Base-by-base conservation (phyloP, 2,329 filamentous ascomycete genomes). In the Colletotrichum tabaci region DNA sequence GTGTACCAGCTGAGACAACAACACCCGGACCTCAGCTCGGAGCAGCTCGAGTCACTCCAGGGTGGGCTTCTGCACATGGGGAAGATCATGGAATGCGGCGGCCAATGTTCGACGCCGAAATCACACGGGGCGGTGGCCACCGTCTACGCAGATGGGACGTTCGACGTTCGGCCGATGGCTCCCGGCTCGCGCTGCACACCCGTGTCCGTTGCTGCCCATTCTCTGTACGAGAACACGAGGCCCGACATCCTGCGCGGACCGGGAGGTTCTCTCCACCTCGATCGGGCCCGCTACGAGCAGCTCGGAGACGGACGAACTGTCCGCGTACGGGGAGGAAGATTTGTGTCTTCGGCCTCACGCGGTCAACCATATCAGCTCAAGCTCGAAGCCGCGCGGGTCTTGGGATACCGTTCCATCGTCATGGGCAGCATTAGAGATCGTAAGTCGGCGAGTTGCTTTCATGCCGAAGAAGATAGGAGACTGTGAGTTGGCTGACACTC, bases 31-130 rank as follows among this genome's bases (percentile, higher is more conserved):
- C 46, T 73, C 0, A 50, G 35, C 13, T 5, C 38, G 1, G 44
- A 49, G 5, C 58, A 63, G 2, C 2, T 44, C 18, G 78, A 79
- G 0, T 66, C 78, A 1, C 52, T 75, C 0, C 57, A 78, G 2
- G 86, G 84, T 0, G 80, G 80, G 0, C 83, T 84, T 44, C 79
- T 79, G 9, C 86, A 89, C 74, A 87, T 89, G 85, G 88, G 87
- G 10, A 88, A 90, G 78, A 85, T 89, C 12, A 80, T 89, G 77
- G 87, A 89, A 73, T 89, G 87, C 23, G 87, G 86, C 1, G 81
- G 84, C 0, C 74, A 80, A 0, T 89, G 87, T 74, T 83, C 86
- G 0, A 76, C 79, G 0, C 87, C 87, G 0, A 89, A 88, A 67
- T 81, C 82, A 0, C 77, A 77, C 3, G 83, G 82, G 6, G 83